Evolutionary conservation across 2,329 filamentous ascomycete genomes (phyloP), one percentile per base, ranked within the genome.

Genomic region (Orbilia ellipsospora): DNA sequence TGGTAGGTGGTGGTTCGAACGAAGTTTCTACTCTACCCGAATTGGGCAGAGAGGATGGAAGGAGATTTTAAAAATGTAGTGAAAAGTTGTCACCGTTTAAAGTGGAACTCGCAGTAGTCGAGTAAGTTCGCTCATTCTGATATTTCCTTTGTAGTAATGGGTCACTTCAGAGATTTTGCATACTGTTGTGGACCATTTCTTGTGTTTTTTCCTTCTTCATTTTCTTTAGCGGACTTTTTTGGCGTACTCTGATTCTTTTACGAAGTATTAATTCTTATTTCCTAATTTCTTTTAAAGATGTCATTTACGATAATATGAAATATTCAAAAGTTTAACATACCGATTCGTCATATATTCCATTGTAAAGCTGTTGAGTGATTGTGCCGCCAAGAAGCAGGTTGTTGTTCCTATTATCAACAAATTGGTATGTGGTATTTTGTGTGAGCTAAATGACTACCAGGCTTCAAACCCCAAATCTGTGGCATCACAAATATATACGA

Each of bases 1-100:
- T 75, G 64, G 40, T 40, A 3, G 72, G 72, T 15, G 72, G 72
- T 50, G 72, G 72, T 16, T 69, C 64, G 5, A 75, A 75, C 31
- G 57, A 75, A 26, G 54, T 75, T 51, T 60, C 72, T 8, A 69
- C 72, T n/a, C 16, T 75, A 18, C 72, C 72, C 2, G 72, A 75
- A 18, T 18, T 75, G 13, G 72, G 72, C 4, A 44, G 72, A 48
- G 72, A 75, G 44, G 72, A 75, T 16, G 52, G 54, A 6, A 40
- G 20, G 23, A 65, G 72, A n/a, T 75, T 75, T 51, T 75, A 69
- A 66, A 66, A 66, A 4, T 36, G 31, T 36, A 36, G 31, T 6
- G 31, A 36, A 10, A 36, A 36, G 8, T 23, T 23, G 23, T 4
- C 23, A 4, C 2, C 4, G 23, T 2, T 4, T 23, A 23, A 23